Evolutionary conservation across 208 protist genomes (phyloP).

Genomic region (Plasmodiophora brassicae): DNA sequence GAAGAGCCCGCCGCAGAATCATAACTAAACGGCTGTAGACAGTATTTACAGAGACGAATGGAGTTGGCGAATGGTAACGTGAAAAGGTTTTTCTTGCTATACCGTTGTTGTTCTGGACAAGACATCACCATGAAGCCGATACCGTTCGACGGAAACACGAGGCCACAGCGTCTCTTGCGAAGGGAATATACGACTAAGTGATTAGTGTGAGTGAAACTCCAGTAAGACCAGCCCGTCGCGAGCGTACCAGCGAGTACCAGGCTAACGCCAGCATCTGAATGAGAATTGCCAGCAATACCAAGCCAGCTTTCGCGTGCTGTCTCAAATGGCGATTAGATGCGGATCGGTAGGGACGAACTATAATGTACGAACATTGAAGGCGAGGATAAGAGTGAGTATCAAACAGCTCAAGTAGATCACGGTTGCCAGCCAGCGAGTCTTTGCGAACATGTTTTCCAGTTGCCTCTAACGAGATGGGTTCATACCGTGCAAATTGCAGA

Average conservation of each 20-base stretch:
- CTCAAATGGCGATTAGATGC: neutral
- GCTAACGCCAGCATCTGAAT: constrained; percentile 14
- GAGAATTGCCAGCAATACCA: neutral
- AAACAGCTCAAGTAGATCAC: neutral
- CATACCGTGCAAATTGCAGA: neutral
- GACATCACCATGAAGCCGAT: neutral
- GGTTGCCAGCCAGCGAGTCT: neutral
- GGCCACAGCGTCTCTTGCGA: neutral
- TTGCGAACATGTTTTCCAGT: neutral
- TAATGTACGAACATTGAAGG: constrained; percentile 5
- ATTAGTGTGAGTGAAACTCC: too few relatives aligned
- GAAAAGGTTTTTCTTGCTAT: neutral
- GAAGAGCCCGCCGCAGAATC: neutral
- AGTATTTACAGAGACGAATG: too few relatives aligned
- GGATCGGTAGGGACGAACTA: neutral
- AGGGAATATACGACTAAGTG: constrained; percentile 1
- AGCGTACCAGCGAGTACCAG: constrained; percentile 26
- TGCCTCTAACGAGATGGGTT: neutral
- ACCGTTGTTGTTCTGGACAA: neutral
- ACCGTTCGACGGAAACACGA: neutral
- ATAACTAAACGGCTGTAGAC: too few relatives aligned
- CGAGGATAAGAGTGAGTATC: neutral
- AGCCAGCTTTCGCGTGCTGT: neutral
- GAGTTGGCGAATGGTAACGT: neutral
- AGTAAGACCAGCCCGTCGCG: too few relatives aligned